Conservation (phyloP, 116 monocot genomes). For the Posidonia oceanica region DNA sequence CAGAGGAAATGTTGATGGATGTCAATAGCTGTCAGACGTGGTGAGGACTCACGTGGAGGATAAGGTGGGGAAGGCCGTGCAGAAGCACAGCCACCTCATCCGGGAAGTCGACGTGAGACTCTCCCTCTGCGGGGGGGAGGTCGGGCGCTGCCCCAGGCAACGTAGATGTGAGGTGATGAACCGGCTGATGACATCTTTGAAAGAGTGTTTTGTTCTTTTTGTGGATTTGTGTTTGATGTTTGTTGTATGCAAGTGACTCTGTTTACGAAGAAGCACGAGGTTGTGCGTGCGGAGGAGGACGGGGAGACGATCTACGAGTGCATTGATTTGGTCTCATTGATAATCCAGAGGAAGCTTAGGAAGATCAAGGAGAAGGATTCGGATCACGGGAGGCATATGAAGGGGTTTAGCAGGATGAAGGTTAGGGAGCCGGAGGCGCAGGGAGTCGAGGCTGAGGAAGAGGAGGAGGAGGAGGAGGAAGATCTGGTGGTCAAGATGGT, state of each 20-base stretch:
- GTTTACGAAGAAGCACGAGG: conserved; percentile 81
- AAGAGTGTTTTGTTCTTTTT: neutral
- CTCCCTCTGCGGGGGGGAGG: conserved; percentile 72
- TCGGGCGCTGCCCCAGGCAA: conserved; percentile 60
- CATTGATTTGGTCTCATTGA: conserved; percentile 68
- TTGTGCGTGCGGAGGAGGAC: conserved; percentile 73
- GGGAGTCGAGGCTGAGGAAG: conserved; percentile 12
- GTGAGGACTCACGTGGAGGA: conserved; percentile 86
- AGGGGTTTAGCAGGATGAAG: conserved; percentile 48
- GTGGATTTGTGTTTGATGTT: neutral
- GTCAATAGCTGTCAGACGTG: conserved; percentile 47
- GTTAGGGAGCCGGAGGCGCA: conserved; percentile 26
- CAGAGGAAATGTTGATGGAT: neutral
- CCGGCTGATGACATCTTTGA: no score
- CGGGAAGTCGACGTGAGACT: conserved; percentile 81
- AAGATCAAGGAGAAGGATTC: conserved; percentile 97
- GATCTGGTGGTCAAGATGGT: conserved; percentile 20
- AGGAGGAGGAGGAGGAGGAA: conserved; percentile 28
- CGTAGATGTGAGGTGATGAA: conserved; percentile 67
- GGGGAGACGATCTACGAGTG: conserved; percentile 57
- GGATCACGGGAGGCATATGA: conserved; percentile 81
- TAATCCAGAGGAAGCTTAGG: conserved; percentile 84
- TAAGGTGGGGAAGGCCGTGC: conserved; percentile 79
- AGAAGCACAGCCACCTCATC: conserved; percentile 81
- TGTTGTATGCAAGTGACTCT: conserved; percentile 47